phyloP scores from a whole-genome alignment of 2,329 filamentous ascomycete species.

The Exophiala sp. region DNA sequence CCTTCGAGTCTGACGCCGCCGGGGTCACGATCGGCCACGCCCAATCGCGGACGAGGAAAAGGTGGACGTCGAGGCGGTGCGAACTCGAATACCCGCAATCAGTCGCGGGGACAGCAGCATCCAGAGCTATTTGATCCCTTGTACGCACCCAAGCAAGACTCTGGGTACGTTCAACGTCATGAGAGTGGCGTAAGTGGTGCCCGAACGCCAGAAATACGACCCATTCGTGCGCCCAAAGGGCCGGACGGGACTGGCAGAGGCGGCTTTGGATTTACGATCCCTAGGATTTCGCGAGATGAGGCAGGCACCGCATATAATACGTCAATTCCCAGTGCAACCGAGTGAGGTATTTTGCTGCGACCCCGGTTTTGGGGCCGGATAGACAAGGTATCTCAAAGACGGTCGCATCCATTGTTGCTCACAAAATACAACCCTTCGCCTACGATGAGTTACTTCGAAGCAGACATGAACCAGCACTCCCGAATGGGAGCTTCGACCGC shows the following conservation, averaged over 20 bases:
- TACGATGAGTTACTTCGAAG: no score
- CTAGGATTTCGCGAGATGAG: background rate
- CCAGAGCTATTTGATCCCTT: slow-evolving; percentile 76
- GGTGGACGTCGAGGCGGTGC: slow-evolving; percentile 15
- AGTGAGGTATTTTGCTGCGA: no score
- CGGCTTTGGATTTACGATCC: slow-evolving; percentile 66
- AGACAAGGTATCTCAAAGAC: no score
- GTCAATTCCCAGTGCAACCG: background rate
- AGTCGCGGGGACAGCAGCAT: slow-evolving; percentile 32
- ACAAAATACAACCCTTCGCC: no score
- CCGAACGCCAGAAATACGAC: slow-evolving; percentile 37
- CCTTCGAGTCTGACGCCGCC: slow-evolving; percentile 63
- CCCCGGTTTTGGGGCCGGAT: no score
- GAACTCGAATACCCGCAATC: slow-evolving; percentile 20
- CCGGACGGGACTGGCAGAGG: slow-evolving; percentile 73
- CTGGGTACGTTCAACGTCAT: slow-evolving; percentile 44
- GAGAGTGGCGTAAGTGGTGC: slow-evolving; percentile 31
- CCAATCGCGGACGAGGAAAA: slow-evolving; percentile 35
- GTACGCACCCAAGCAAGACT: slow-evolving; percentile 63
- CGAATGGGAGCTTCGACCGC: no score
- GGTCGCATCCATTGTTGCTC: no score
- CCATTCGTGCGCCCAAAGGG: slow-evolving; percentile 70
- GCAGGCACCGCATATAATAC: background rate
- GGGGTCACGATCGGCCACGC: slow-evolving; percentile 35
- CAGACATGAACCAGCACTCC: no score